A percentile compares a stretch with the other conserved stretches of the same genome.
Evolutionary conservation across 2,329 filamentous ascomycete genomes (phyloP).

Genomic region (Phialemoniopsis sp.): DNA sequence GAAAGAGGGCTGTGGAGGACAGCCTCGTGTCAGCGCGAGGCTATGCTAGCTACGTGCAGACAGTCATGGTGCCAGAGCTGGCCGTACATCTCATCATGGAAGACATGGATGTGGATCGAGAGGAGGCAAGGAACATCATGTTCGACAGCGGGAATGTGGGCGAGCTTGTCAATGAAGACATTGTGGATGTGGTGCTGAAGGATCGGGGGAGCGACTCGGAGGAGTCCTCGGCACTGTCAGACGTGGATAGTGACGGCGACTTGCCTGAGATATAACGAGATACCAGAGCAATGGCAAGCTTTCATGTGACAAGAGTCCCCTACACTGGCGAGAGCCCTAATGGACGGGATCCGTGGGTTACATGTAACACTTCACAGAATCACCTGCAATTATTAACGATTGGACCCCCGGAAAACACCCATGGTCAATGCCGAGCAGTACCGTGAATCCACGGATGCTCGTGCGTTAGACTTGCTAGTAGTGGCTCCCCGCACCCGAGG

Average conservation of each 20-base stretch:
- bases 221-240: slow-evolving; percentile 19
- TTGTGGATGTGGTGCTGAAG: slow-evolving; percentile 45
- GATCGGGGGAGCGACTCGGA: slow-evolving; percentile 6
- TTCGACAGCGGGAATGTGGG: slow-evolving; percentile 65
- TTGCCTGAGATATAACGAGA: background rate
- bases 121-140: slow-evolving; percentile 51
- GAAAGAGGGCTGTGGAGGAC: slow-evolving; percentile 59
- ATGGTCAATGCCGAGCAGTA: no score
- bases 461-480: no score
- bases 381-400: no score
- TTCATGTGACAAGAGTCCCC: no score
- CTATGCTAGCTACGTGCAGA: slow-evolving; percentile 65
- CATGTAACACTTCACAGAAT: no score
- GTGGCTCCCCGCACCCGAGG: background rate
- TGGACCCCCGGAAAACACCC: no score
- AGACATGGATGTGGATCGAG: slow-evolving; percentile 42
- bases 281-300: no score
- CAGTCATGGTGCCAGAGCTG: slow-evolving; percentile 73
- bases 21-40: slow-evolving; percentile 62
- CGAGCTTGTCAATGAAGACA: slow-evolving; percentile 62
- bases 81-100: slow-evolving; percentile 51
- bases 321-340: no score
- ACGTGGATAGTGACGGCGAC: slow-evolving; percentile 10
- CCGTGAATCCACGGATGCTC: no score
- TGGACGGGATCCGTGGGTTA: no score